Conservation (phyloP, 345 rosid species). For the Noccaea bulbosa region DNA sequence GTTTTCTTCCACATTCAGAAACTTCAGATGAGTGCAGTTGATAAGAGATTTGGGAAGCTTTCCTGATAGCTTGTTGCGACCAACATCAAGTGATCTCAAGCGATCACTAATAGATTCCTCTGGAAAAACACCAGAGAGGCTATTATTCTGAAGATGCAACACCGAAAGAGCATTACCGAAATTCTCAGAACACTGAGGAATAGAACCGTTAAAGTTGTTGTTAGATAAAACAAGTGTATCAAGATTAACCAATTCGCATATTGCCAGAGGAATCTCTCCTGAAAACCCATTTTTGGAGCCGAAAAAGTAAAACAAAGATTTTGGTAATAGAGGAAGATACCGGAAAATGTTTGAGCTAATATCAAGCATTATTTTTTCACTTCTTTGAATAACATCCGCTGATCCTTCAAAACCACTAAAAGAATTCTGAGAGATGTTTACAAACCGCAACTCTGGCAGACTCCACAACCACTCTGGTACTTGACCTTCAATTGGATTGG, state of each 20-base stretch:
- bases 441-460: neutral
- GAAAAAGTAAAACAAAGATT: neutral
- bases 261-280: conserved; percentile 19
- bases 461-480: conserved; percentile 33
- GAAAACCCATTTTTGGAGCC: conserved; percentile 5
- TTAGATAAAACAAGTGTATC: conserved; percentile 30
- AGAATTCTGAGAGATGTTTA: conserved; percentile 24
- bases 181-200: conserved; percentile 37
- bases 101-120: neutral
- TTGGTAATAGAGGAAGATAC: conserved; percentile 1
- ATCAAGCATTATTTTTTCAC: neutral
- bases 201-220: conserved; percentile 41
- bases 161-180: neutral
- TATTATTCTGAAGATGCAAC: conserved; percentile 36
- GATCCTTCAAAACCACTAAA: conserved; percentile 28
- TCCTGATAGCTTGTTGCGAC: conserved; percentile 42
- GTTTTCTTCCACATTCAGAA: conserved; percentile 54
- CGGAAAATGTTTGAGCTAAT: conserved; percentile 33
- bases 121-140: conserved; percentile 32
- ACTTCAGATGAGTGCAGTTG: conserved; percentile 45
- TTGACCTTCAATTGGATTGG: conserved; percentile 33
- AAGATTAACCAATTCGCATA: conserved; percentile 13
- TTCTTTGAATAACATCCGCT: conserved; percentile 16
- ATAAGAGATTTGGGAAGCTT: conserved; percentile 44
- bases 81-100: conserved; percentile 26